Percentiles rank a stretch among this genome's conserved stretches.
Conservation (phyloP, 1,284 basidiomycete genomes). For the Ceratobasidium sp. region DNA sequence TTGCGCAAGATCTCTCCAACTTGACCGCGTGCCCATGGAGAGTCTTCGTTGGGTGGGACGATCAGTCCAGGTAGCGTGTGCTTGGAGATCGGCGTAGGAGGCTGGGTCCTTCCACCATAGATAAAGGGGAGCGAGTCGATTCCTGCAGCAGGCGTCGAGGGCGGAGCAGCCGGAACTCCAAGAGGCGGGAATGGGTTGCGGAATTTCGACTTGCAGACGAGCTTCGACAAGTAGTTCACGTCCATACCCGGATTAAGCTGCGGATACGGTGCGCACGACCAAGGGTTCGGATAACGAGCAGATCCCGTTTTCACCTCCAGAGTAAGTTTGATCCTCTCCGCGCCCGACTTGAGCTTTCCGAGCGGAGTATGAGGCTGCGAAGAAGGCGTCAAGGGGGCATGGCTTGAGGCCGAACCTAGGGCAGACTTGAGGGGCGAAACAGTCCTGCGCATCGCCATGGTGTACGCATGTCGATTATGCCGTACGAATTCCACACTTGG, state of each 20-base stretch:
- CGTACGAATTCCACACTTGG: not conserved
- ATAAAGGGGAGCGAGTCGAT: constrained; percentile 26
- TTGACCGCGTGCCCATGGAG: constrained; percentile 26
- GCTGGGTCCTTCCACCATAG: constrained; percentile 15
- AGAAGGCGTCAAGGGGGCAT: not conserved
- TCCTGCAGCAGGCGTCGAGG: constrained; percentile 21
- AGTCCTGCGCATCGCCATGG: not conserved
- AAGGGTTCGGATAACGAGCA: not conserved
- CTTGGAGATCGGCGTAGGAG: not conserved
- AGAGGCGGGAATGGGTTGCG: constrained; percentile 5
- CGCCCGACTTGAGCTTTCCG: not conserved
- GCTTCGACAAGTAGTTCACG: constrained; percentile 9
- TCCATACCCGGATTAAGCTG: constrained; percentile 16
- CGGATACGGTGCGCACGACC: constrained; percentile 6
- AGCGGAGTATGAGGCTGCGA: not conserved
- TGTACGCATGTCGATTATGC: not conserved
- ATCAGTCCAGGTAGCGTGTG: not conserved
- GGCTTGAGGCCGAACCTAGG: not conserved
- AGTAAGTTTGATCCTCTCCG: not conserved
- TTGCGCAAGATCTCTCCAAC: constrained; percentile 27
- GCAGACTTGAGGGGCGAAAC: not conserved
- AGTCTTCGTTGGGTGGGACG: constrained; percentile 13
- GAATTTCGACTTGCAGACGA: not conserved
- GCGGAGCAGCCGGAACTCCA: constrained; percentile 7
- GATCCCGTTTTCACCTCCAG: not conserved